These are phyloP conservation scores for Backusella westeae DNA, from an alignment of 192 early-diverging fungal genomes.

Conservation along the genomic window DNA sequence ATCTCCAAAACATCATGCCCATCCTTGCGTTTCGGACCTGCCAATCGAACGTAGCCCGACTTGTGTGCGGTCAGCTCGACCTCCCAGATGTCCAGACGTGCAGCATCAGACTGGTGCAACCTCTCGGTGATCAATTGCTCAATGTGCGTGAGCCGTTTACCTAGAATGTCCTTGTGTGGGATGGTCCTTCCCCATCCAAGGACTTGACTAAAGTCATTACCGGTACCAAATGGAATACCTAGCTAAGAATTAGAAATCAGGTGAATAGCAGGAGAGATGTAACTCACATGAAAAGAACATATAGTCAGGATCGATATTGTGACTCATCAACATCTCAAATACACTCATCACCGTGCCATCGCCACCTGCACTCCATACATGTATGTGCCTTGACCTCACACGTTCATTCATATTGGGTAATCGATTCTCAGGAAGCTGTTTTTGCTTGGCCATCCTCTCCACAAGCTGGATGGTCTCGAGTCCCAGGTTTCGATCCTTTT, in stretches of 20 bases:
- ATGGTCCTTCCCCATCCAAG: slow-evolving; percentile 77
- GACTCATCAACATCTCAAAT: slow-evolving; percentile 58
- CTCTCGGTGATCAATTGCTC: slow-evolving; percentile 56
- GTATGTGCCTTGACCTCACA: slow-evolving; percentile 47
- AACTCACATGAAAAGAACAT: slow-evolving; percentile 60
- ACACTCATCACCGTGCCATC: slow-evolving; percentile 77
- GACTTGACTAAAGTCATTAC: slow-evolving; percentile 72
- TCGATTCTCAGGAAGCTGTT: slow-evolving; percentile 11
- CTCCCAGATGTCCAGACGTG: slow-evolving; percentile 71
- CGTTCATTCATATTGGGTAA: slow-evolving; percentile 34
- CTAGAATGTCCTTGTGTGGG: slow-evolving; percentile 52
- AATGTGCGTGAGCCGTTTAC: slow-evolving; percentile 52
- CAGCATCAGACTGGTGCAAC: slow-evolving; percentile 53
- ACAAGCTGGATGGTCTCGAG: slow-evolving; percentile 49
- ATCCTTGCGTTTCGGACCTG: slow-evolving; percentile 50
- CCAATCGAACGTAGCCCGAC: slow-evolving; percentile 60
- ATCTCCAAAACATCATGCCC: slow-evolving; percentile 31
- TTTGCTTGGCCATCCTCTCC: slow-evolving; percentile 18
- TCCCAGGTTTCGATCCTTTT: slow-evolving; percentile 50
- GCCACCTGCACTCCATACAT: slow-evolving; percentile 75
- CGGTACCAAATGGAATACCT: slow-evolving; percentile 73
- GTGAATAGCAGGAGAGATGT: not conserved
- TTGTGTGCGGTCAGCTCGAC: slow-evolving; percentile 57
- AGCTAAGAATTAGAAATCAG: not conserved
- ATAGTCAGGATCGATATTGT: slow-evolving; percentile 58